A percentile compares a stretch with the other conserved stretches of the same genome.
phyloP scores from a whole-genome alignment of 768 basidiomycete species.

The Suillus weaverae region DNA sequence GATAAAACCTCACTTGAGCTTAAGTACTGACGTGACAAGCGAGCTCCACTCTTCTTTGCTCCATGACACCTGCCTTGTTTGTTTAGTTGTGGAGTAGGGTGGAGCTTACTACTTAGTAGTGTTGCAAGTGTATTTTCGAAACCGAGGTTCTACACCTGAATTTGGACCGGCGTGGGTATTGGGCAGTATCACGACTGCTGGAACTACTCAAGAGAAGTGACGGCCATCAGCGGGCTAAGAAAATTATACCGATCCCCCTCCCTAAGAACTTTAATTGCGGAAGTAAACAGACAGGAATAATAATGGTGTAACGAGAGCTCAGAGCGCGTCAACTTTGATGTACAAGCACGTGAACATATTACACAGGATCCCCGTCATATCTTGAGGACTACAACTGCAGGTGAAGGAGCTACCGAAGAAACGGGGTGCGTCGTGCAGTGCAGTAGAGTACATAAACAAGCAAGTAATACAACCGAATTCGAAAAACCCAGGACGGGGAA shows the following conservation, averaged over 20 bases:
- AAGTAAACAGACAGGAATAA: background rate
- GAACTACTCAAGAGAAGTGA: background rate
- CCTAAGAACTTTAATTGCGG: constrained; percentile 6
- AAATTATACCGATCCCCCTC: constrained; percentile 14
- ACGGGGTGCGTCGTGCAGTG: background rate
- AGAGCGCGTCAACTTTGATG: background rate
- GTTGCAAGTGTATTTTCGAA: background rate
- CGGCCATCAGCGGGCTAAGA: background rate
- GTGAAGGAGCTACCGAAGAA: background rate
- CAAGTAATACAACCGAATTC: background rate
- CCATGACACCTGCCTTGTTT: constrained; percentile 9
- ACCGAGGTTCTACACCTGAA: background rate
- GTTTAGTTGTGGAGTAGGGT: constrained; percentile 4
- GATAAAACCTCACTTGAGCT: background rate
- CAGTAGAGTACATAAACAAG: background rate
- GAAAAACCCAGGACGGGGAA: background rate
- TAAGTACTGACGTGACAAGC: background rate
- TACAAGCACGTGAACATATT: background rate
- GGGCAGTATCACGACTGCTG: background rate
- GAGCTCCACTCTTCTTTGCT: constrained; percentile 9
- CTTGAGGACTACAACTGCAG: background rate
- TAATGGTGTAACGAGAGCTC: background rate
- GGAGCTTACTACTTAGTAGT: background rate
- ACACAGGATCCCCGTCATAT: background rate
- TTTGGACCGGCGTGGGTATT: background rate